Evolutionary conservation across 371 early-diverging fungal species (phyloP), one percentile per base, ranked within the genome.

Genomic region (Mucor lusitanicus): DNA sequence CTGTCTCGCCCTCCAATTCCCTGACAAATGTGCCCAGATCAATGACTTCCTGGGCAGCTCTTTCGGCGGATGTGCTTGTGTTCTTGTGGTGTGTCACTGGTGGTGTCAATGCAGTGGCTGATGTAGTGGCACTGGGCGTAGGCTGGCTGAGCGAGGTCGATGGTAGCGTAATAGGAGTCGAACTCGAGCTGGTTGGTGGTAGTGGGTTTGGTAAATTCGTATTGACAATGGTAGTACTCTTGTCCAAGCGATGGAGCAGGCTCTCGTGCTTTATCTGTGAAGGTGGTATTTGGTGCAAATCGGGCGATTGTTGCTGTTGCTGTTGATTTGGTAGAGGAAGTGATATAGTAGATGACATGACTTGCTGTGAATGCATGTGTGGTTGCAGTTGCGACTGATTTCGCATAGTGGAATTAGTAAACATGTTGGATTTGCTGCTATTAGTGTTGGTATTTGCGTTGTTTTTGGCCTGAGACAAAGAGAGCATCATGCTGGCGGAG

Each of bases 1-100:
- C 73, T 7, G 65, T 68, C 28, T 78, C 76, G 64, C 75, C 73
- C 42, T 74, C 69, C 13, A 83, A 62, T 30, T 77, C 72, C 32
- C 64, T 59, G 0, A 80, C 83, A 69, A 83, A 83, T 9, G 40
- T 59, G 13, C 74, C 77, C 7, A 80, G 60, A 9, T 73, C 67
- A 12, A 72, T 68, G 28, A 68, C 6, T 25, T 68, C 63, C 5
- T 58, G 61, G 21, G 65, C 46, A 30, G 46, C 57, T 33, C 57
- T 60, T 13, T 70, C 70, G 4, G 35, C 35, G 3, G 62, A 23
- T 8, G 67, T 32, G n/a, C 62, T 60, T n/a, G 66, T 50, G 7
- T 53, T 28, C 13, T 54, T 27, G 19, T 30, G 57, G 15, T 27
- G 27, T 35, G 33, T 35, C 17, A 55, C 32, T 2, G 57, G 57